Evolutionary conservation across 352 stramenopile species (phyloP).

Genomic region (Pythium biforme): DNA sequence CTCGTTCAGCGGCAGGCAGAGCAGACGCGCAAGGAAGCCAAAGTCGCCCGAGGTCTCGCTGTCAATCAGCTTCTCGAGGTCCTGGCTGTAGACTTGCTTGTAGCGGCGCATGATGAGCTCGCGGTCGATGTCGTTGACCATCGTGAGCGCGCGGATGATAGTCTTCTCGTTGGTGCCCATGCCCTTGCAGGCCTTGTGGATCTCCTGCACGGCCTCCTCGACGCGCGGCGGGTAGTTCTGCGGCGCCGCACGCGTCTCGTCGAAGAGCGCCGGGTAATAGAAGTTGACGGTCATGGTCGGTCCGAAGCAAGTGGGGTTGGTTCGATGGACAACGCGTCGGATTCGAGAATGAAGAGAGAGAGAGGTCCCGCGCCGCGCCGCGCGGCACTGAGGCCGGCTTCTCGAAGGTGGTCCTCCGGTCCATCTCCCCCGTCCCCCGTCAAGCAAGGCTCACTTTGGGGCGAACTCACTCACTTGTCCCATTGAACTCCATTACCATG

Average conservation of each 20-base stretch:
- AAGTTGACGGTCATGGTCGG: conserved; percentile 31
- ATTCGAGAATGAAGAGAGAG: conserved; percentile 18
- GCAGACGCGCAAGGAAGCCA: conserved; percentile 59
- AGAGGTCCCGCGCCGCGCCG: neutral
- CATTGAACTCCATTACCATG: neutral
- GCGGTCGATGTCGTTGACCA: conserved; percentile 47
- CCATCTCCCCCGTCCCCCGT: neutral
- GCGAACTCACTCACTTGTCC: neutral
- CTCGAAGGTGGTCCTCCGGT: neutral
- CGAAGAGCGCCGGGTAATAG: conserved; percentile 29
- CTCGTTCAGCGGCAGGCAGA: conserved; percentile 61
- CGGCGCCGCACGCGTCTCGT: conserved; percentile 19
- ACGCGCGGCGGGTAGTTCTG: conserved; percentile 41
- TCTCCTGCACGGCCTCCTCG: conserved; percentile 50
- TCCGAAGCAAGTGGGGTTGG: neutral
- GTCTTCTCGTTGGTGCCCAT: conserved; percentile 67
- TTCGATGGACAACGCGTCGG: neutral
- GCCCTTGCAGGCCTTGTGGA: conserved; percentile 62
- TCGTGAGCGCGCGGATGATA: conserved; percentile 49
- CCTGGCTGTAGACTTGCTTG: conserved; percentile 56
- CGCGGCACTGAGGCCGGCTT: neutral
- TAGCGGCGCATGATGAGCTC: conserved; percentile 66
- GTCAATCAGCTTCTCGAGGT: conserved; percentile 62
- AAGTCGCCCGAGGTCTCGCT: conserved; percentile 69
- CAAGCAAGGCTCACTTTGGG: neutral